Base-by-base conservation (phyloP, 805 yeast genomes). In the Zygosaccharomyces bisporus region DNA sequence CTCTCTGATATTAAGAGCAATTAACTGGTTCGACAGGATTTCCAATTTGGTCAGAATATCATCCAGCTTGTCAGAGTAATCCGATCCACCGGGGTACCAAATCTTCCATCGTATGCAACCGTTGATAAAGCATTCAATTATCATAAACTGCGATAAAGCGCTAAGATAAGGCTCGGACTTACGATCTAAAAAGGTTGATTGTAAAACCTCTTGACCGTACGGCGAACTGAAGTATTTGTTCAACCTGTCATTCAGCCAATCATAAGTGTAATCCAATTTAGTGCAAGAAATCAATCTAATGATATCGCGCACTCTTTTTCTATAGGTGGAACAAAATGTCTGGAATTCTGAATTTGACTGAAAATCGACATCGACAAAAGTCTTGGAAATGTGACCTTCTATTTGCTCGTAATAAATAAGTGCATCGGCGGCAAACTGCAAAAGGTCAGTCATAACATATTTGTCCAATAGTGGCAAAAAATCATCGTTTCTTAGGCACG, bases 101-200 rank as follows among this genome's bases (percentile, higher is more conserved):
- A 88, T 80, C 56, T 87, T 80, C 99, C 99, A 95, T 59, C 99
- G 77, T 9, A 93, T 81, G 18, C 95, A 83, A 29, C 98, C 99
- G 47, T 95, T 77, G 25, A 93, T 78, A 53, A 95, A 83, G 27
- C 95, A 83, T 64, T 91, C 98, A 20, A 89, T 86, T 19, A 89
- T 79, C 58, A 81, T 82, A 49, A 93, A 80, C 60, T 89, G 96
- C 0, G 95, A 78, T 42, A 82, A 75, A 0, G 95, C 93, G 48
- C 80, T 75, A 34, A 84, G 74, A 58, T 78, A 86, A 4, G 95
- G 84, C 47, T 83, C 84, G 1, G 76, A 76, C 46, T 73, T 74
- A 46, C 76, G 75, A 37, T 74, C 77, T 47, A 87, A 63, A 41
- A 73, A 73, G 32, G 75, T 68, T 3, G 77, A 69, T 21, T 71